Percentiles rank a stretch among this genome's conserved stretches.
Conservation (phyloP, 345 rosid genomes). For the Brassica rapa region DNA sequence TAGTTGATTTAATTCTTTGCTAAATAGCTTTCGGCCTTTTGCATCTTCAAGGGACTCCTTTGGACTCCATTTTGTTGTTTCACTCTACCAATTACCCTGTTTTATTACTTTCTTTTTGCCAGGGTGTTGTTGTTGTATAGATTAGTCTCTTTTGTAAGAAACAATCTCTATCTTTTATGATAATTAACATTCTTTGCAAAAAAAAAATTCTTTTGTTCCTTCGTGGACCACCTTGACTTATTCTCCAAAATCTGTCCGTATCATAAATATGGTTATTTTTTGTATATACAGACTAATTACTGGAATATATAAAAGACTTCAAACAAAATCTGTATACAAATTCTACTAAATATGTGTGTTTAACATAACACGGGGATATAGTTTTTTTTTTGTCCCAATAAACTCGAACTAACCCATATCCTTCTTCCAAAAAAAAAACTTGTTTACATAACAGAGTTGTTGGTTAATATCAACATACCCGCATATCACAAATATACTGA, state of each 20-base stretch:
- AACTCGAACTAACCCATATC: background rate
- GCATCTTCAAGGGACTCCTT: too few species aligned
- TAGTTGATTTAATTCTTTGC: too few species aligned
- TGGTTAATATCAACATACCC: background rate
- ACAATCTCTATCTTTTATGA: too few species aligned
- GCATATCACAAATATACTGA: background rate
- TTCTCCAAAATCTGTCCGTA: background rate
- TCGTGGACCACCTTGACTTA: constrained; percentile 11
- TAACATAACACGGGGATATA: background rate
- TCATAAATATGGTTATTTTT: background rate
- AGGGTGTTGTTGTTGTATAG: too few species aligned
- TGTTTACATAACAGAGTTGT: background rate
- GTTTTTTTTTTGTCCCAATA: background rate
- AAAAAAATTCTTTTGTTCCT: background rate
- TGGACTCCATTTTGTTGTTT: too few species aligned
- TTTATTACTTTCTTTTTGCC: too few species aligned
- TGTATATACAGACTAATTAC: background rate
- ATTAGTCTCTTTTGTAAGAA: too few species aligned
- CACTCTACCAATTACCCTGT: too few species aligned
- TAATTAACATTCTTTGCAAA: too few species aligned
- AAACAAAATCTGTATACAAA: background rate
- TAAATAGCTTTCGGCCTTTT: too few species aligned
- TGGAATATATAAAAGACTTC: background rate
- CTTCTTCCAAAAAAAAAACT: background rate
- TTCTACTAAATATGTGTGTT: background rate